Conservation (phyloP, 164 flowering plant species). For the Chimonanthus praecox region DNA sequence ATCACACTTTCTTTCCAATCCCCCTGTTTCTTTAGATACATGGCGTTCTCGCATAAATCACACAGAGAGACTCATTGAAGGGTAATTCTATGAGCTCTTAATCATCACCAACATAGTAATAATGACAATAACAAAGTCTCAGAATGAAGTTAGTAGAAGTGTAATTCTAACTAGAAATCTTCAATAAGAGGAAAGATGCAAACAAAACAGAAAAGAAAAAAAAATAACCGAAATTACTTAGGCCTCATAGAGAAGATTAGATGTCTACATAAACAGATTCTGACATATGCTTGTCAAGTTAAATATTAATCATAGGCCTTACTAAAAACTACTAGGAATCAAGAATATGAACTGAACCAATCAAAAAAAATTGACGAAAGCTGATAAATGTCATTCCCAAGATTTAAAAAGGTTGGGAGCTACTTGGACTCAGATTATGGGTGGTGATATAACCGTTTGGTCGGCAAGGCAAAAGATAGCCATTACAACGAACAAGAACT, state of each 20-base stretch:
- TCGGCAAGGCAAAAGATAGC: conserved; percentile 19
- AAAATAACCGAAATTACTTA: not conserved
- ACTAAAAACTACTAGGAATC: not conserved
- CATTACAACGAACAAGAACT: conserved; percentile 49
- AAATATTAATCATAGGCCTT: conserved; percentile 12
- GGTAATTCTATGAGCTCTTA: too few species aligned
- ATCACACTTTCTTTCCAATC: not conserved
- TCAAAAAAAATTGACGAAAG: not conserved
- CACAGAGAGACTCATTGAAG: too few species aligned
- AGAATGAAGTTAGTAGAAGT: conserved; percentile 17
- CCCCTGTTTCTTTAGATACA: not conserved
- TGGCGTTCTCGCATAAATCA: not conserved
- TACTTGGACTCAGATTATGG: conserved; percentile 20
- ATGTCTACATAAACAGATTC: conserved; percentile 13
- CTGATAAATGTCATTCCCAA: too few species aligned
- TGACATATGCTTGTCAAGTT: conserved; percentile 21
- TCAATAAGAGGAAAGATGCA: not conserved
- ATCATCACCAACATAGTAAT: too few species aligned
- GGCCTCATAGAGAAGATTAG: conserved; percentile 28
- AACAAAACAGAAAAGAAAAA: not conserved
- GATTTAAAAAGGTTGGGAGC: not conserved
- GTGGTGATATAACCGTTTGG: conserved; percentile 24
- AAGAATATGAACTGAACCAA: too few species aligned
- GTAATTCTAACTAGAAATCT: conserved; percentile 4
- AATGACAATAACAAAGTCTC: not conserved